Evolutionary conservation across 2,329 filamentous ascomycete genomes (phyloP), one percentile per base, ranked within the genome.

Genomic region (Eurotiales sp.): DNA sequence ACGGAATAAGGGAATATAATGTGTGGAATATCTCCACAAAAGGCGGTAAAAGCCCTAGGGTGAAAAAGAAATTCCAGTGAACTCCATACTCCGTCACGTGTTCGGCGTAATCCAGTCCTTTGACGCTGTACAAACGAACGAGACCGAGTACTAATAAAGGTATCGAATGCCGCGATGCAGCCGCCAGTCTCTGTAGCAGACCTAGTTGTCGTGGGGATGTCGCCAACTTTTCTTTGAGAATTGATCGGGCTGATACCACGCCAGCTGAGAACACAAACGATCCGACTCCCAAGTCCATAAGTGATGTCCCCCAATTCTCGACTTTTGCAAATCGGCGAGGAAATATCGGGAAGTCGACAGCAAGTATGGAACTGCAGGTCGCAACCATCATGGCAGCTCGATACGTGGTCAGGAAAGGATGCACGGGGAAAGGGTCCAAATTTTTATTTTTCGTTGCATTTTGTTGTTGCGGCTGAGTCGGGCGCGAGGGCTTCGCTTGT

Each of bases 31-130:
- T 68, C 23, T 92, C 90, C 47, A 95, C 84, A 62, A 95, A 95
- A 0, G 91, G 91, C 0, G 92, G 90, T 21, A 99, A 74, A 43
- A 96, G 81, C 5, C 85, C 91, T 8, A 99, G 77, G 0, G 93
- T 99, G 72, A 97, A 97, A 78, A 99, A 99, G 71, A 99, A 99
- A 70, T 99, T 99, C 93, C 93, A 99, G 70, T 99, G 93, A 8
- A 99, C 89, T 39, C 93, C 93, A 65, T 99, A 99, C 67, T 99
- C 93, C 12, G 89, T 90, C 53, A 96, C 90, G 73, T 99, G 93
- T 68, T 99, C 93, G 3, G 91, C 91, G 66, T 99, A 99, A 66
- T 97, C 90, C 25, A 96, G 76, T 6, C 89, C 88, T 72, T 99
- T 99, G 64, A 97, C 91, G 60, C 85, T 95, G 58, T 90, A 83